Conservation (phyloP, 768 basidiomycete genomes). For the Tylopilus sp. region DNA sequence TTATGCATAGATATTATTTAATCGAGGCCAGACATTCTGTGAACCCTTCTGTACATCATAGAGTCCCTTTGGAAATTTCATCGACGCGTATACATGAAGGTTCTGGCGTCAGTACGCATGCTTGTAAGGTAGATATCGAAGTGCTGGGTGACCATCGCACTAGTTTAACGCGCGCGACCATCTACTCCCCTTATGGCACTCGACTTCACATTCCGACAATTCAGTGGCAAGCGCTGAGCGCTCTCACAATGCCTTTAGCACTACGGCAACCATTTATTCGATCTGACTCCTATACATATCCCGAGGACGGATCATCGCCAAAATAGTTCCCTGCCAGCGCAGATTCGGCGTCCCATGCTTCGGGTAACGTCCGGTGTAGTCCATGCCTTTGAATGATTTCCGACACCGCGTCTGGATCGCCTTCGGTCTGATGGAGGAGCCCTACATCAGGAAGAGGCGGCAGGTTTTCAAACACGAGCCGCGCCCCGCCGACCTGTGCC, state of each 20-base stretch:
- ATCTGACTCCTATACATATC: neutral
- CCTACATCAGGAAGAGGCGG: constrained; percentile 55
- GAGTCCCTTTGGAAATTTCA: too few species aligned
- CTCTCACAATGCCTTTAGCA: too few species aligned
- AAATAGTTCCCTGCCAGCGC: constrained; percentile 66
- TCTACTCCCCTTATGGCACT: too few species aligned
- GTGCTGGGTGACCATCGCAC: too few species aligned
- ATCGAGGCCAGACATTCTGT: too few species aligned
- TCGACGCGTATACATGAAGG: too few species aligned
- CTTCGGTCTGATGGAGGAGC: constrained; percentile 33
- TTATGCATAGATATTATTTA: constrained; percentile 20
- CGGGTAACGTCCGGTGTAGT: constrained; percentile 40
- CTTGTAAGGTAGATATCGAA: too few species aligned
- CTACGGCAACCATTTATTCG: neutral
- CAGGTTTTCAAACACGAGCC: constrained; percentile 60
- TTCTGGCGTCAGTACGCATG: too few species aligned
- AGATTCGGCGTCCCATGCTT: constrained; percentile 42
- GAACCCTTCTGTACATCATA: too few species aligned
- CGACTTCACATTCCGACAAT: too few species aligned
- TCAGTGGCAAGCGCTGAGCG: too few species aligned
- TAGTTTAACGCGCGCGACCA: too few species aligned
- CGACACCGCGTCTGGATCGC: constrained; percentile 42
- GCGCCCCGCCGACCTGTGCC: constrained; percentile 57
- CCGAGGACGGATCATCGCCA: constrained; percentile 50
- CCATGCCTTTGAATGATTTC: constrained; percentile 49